Evolutionary conservation across 768 basidiomycete genomes (phyloP).

Genomic region (Cystoderma amianthinum): DNA sequence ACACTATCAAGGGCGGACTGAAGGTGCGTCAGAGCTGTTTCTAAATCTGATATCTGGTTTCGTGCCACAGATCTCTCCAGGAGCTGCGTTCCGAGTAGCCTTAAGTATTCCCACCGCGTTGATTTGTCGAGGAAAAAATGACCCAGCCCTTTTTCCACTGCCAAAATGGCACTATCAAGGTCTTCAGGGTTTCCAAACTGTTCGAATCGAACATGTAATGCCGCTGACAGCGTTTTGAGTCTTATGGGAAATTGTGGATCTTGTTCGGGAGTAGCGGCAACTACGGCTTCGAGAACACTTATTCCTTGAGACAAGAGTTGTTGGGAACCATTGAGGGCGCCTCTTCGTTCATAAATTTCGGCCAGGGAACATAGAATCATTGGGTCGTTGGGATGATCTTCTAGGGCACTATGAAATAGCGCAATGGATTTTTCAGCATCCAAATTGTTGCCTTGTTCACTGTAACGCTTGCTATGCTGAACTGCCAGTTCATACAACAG

Average conservation of each 20-base stretch:
- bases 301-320: slow-evolving; percentile 5
- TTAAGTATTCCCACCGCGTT: slow-evolving; percentile 6
- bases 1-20: slow-evolving; percentile 3
- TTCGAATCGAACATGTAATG: slow-evolving; percentile 5
- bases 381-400: slow-evolving; percentile 1
- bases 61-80: slow-evolving; percentile 4
- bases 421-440: slow-evolving; percentile 2
- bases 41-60: slow-evolving; percentile 5
- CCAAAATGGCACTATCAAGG: slow-evolving; percentile 6
- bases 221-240: neutral
- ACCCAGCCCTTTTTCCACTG: slow-evolving; percentile 1
- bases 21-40: slow-evolving; percentile 5
- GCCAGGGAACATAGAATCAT: slow-evolving; percentile 2
- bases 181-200: slow-evolving; percentile 1
- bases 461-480: slow-evolving; percentile 3
- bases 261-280: slow-evolving; percentile 1
- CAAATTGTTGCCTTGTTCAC: neutral
- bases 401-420: slow-evolving; percentile 3
- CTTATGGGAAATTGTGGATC: slow-evolving; percentile 2
- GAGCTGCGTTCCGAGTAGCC: slow-evolving; percentile 2
- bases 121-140: neutral
- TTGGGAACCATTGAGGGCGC: slow-evolving; percentile 3
- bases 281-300: slow-evolving; percentile 2
- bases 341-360: slow-evolving; percentile 5
- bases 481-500: slow-evolving; percentile 5